Percentiles rank a stretch among this genome's conserved stretches.
Conservation (phyloP, 2,329 filamentous ascomycete species). For the Colletotrichum melonis region DNA sequence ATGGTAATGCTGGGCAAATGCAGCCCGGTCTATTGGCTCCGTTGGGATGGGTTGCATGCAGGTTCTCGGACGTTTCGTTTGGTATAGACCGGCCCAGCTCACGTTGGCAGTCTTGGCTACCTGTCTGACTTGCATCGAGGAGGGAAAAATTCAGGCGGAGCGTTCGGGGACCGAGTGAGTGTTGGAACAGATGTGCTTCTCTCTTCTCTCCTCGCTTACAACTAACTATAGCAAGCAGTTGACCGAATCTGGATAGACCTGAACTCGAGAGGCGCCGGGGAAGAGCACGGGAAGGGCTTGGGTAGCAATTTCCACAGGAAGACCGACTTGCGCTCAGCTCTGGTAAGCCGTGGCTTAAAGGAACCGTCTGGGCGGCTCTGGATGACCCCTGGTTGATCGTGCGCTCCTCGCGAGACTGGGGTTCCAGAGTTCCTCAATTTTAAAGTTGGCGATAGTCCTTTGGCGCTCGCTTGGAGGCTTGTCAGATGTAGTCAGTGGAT, state of each 20-base stretch:
- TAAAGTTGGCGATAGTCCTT: neutral
- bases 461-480: neutral
- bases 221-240: neutral
- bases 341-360: constrained; percentile 6
- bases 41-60: neutral
- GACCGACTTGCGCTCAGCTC: neutral
- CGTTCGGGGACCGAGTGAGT: neutral
- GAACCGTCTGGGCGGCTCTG: neutral
- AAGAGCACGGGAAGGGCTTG: constrained; percentile 6
- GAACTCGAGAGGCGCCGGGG: neutral
- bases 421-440: neutral
- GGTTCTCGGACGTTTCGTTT: constrained; percentile 4
- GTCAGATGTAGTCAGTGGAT: neutral
- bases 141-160: neutral
- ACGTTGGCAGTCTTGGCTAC: constrained; percentile 13
- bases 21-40: neutral
- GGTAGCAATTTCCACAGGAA: constrained; percentile 15
- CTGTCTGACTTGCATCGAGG: neutral
- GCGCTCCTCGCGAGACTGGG: neutral
- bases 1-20: neutral
- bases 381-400: neutral
- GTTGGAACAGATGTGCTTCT: neutral
- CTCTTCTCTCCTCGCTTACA: neutral
- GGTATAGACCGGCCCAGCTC: neutral
- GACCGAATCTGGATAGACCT: neutral